Base-by-base conservation (phyloP, 352 stramenopile genomes). In the Albugo laibachii region DNA sequence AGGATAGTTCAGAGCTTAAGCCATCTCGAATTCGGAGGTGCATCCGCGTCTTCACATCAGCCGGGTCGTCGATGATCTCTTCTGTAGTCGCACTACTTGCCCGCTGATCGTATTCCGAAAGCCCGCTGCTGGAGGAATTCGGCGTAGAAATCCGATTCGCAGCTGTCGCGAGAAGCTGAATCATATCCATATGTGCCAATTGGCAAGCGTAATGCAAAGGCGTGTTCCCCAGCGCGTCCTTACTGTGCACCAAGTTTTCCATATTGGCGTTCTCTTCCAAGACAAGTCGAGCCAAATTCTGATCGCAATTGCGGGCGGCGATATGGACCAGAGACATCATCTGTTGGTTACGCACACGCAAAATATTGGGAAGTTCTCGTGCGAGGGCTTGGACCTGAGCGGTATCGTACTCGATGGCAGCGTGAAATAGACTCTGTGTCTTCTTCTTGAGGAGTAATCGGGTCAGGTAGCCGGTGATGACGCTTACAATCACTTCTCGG, bases 261-360 rank as follows among this genome's bases (percentile, higher is more conserved):
- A 91, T 72, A 50, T 82, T 71, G 12, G 62, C 59, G 27, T 76
- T 84, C 55, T 87, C 76, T 46, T 87, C 76, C 2, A 87, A 52
- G 39, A 93, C 65, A 44, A 91, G 92, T 11, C 71, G 70, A 19
- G 73, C 74, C 15, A 92, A 54, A 47, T 85, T 91, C 38, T 92
- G 38, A 48, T 89, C 76, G 11, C 75, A 72, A 51, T 89, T 92
- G 52, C 85, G 85, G 1, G 77, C 79, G 0, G 80, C 82, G n/a
- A 87, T 76, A 61, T 94, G 82, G 20, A 93, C 69, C 13, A 93
- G 58, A 16, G 76, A 92, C 61, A 89, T 83, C 70, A 85, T 79
- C 31, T 89, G 66, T 44, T 72, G 72, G 35, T 92, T 78, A 38
- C 78, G 72, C 2, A 88, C 71, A 11, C 77, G 72, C 11, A 88